Conservation (phyloP, 148 eudicot species). For the Rhododendron ovatum region DNA sequence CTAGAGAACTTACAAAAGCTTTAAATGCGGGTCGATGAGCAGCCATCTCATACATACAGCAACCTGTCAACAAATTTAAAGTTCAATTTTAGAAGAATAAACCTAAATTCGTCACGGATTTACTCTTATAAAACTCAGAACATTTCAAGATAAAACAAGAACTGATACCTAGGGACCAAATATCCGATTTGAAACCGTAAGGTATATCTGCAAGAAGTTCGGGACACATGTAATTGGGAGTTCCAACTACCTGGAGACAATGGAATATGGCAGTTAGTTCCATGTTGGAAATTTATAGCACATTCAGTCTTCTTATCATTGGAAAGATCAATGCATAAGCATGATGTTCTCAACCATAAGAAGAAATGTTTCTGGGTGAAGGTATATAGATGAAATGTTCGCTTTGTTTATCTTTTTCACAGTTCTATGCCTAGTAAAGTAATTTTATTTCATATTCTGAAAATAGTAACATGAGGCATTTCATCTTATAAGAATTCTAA, state of each 20-base stretch:
- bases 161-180: slow-evolving; percentile 89
- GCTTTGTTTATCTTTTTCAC: neutral
- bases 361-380: neutral
- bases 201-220: slow-evolving; percentile 98
- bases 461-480: slow-evolving; percentile 5
- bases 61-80: slow-evolving; percentile 48
- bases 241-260: slow-evolving; percentile 83
- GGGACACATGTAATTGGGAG: slow-evolving; percentile 99
- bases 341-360: neutral
- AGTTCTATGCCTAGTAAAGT: neutral
- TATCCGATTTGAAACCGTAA: slow-evolving; percentile 97
- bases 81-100: slow-evolving; percentile 11
- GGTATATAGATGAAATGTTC: neutral
- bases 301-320: neutral
- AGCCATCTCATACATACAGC: slow-evolving; percentile 98
- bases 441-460: neutral
- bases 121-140: neutral
- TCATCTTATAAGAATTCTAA: neutral
- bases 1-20: slow-evolving; percentile 74
- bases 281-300: neutral
- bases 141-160: neutral
- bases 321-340: neutral
- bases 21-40: slow-evolving; percentile 98
- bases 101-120: neutral
- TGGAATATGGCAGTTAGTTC: slow-evolving; percentile 18